Conservation (phyloP, 768 basidiomycete genomes). For the Mycena albidolilacea region DNA sequence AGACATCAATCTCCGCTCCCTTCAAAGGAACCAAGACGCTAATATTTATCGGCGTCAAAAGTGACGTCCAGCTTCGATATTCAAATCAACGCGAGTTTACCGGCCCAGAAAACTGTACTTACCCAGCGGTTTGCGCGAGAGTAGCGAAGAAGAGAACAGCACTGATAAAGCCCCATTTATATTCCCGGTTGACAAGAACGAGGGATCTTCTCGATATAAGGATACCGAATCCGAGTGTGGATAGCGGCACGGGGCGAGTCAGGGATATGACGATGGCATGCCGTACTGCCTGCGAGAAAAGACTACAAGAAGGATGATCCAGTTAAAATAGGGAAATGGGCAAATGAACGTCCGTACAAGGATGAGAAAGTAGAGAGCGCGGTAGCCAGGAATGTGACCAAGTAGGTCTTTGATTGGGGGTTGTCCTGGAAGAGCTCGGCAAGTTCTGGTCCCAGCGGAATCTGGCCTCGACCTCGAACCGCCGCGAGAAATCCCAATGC, state of each 20-base stretch:
- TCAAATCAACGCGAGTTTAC: not conserved
- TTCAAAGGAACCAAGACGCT: not conserved
- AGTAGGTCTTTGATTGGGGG: not conserved
- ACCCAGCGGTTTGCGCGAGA: not conserved
- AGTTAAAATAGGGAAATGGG: not conserved
- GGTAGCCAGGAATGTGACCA: not conserved
- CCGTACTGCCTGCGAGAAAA: not conserved
- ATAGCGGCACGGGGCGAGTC: not conserved
- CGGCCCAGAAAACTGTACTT: not conserved
- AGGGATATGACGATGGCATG: not conserved
- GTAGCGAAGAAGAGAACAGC: not conserved
- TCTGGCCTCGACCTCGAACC: not conserved
- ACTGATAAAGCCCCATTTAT: not conserved
- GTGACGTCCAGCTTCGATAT: not conserved
- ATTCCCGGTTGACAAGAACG: not conserved
- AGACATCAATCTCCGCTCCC: not conserved
- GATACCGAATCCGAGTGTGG: not conserved
- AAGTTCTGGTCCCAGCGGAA: not conserved
- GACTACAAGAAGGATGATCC: not conserved
- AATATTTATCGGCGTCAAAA: not conserved
- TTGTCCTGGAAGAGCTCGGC: not conserved
- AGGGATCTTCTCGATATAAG: not conserved
- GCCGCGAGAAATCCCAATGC: not conserved
- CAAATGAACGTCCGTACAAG: not conserved
- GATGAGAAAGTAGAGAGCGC: not conserved